These are phyloP conservation scores for Agroathelia rolfsii DNA, from an alignment of 1,284 basidiomycete genomes.

Conservation along the genomic window DNA sequence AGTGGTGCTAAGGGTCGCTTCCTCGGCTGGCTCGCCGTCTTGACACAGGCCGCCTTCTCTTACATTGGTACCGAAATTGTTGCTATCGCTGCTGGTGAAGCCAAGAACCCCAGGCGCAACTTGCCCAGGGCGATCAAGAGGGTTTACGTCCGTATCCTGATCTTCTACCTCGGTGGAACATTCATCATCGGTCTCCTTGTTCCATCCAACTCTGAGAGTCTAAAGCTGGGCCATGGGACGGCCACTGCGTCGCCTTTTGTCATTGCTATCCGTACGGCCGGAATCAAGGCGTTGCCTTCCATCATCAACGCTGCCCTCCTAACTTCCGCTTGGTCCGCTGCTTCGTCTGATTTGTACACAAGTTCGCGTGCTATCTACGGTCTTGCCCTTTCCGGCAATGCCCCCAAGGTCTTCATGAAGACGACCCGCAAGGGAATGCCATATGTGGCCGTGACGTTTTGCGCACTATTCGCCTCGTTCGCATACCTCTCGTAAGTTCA, in stretches of 20 bases:
- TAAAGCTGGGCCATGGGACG: constrained; percentile 44
- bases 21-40: constrained; percentile 57
- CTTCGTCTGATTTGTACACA: constrained; percentile 75
- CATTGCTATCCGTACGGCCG: constrained; percentile 65
- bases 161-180: constrained; percentile 60
- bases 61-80: constrained; percentile 82
- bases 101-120: constrained; percentile 60
- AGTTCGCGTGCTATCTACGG: constrained; percentile 77
- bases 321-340: constrained; percentile 82
- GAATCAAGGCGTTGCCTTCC: constrained; percentile 65
- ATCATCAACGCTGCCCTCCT: constrained; percentile 83
- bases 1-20: constrained; percentile 53
- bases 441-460: constrained; percentile 57
- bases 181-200: constrained; percentile 71
- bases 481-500: no score
- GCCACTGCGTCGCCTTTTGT: constrained; percentile 80
- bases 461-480: constrained; percentile 60
- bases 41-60: constrained; percentile 75
- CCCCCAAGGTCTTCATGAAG: constrained; percentile 64
- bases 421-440: constrained; percentile 71
- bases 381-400: constrained; percentile 66
- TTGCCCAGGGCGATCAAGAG: constrained; percentile 58
- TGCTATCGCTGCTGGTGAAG: constrained; percentile 77
- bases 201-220: constrained; percentile 49
- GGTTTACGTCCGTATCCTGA: constrained; percentile 67